Conservation (phyloP, 2,329 filamentous ascomycete species). For the Daldinia eschscholtzii region DNA sequence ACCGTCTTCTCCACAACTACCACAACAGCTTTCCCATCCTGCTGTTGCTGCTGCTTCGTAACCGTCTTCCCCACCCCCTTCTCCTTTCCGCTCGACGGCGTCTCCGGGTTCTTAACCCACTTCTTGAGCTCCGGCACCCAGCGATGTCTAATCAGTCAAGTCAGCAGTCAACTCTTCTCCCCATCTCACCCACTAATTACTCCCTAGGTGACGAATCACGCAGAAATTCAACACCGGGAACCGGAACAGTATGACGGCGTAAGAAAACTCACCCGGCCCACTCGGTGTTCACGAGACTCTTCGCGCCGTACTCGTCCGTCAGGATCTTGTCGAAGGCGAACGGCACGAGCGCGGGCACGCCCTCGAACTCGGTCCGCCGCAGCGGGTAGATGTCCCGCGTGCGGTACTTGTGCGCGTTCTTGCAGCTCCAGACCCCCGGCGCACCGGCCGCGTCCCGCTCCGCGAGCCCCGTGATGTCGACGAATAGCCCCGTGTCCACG, state of each 20-base stretch:
- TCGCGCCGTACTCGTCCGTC: constrained; percentile 73
- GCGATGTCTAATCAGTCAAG: constrained; percentile 61
- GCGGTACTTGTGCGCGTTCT: constrained; percentile 81
- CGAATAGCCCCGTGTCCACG: constrained; percentile 78
- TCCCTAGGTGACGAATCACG: not conserved
- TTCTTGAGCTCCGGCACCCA: constrained; percentile 70
- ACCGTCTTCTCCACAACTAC: constrained; percentile 48
- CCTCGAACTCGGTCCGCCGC: constrained; percentile 80
- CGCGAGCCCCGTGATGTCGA: constrained; percentile 83
- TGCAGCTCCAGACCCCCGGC: constrained; percentile 81
- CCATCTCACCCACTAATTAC: not conserved
- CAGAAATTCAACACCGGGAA: too few relatives aligned
- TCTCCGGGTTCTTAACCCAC: constrained; percentile 65
- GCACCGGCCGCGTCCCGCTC: constrained; percentile 70
- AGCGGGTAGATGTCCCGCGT: constrained; percentile 81
- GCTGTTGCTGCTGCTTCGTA: constrained; percentile 28
- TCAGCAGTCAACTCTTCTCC: constrained; percentile 7
- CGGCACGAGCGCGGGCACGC: constrained; percentile 76
- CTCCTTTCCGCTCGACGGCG: constrained; percentile 1
- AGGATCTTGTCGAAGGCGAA: constrained; percentile 76
- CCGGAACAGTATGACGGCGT: too few relatives aligned
- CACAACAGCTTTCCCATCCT: constrained; percentile 34
- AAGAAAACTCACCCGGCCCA: constrained; percentile 68
- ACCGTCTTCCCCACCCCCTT: constrained; percentile 16
- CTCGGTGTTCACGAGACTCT: constrained; percentile 70